phyloP scores from a whole-genome alignment of 2,329 filamentous ascomycete species.

The Phyllosticta capitalensis region DNA sequence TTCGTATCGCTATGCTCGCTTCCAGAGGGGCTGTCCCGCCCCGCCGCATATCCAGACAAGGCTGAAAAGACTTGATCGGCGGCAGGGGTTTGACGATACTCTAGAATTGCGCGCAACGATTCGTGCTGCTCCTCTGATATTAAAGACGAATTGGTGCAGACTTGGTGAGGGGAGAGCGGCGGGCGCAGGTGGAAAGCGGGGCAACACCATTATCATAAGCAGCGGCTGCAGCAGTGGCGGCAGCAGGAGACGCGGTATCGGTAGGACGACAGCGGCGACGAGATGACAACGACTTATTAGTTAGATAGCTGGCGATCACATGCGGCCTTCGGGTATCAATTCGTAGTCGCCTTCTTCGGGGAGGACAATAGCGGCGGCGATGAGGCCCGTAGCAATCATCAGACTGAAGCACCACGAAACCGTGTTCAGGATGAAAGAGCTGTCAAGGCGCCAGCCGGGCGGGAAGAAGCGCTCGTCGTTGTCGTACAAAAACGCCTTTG shows the following conservation, averaged over 20 bases:
- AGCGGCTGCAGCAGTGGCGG: background rate
- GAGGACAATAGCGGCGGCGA: conserved; percentile 58
- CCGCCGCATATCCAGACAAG: background rate
- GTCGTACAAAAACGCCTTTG: conserved; percentile 68
- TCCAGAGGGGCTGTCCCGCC: background rate
- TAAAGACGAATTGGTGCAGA: background rate
- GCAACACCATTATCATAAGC: background rate
- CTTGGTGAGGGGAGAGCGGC: background rate
- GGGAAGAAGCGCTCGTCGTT: conserved; percentile 74
- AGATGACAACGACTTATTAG: background rate
- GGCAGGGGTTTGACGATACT: background rate
- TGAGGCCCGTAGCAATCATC: conserved; percentile 48
- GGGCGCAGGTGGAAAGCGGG: background rate
- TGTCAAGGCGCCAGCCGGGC: conserved; percentile 66
- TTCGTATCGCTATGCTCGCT: background rate
- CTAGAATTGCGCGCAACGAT: background rate
- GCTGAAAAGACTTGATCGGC: background rate
- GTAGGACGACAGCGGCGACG: background rate
- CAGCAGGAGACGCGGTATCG: background rate
- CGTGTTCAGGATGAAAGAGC: conserved; percentile 63
- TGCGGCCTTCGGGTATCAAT: conserved; percentile 44
- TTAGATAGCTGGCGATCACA: background rate
- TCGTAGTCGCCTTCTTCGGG: conserved; percentile 82
- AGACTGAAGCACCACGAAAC: conserved; percentile 49
- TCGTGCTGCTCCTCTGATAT: background rate